Percentiles rank a stretch among this genome's conserved stretches.
These are phyloP conservation scores for Erodium moschatum DNA, from an alignment of 441 rosid genomes.

Conservation along the genomic window DNA sequence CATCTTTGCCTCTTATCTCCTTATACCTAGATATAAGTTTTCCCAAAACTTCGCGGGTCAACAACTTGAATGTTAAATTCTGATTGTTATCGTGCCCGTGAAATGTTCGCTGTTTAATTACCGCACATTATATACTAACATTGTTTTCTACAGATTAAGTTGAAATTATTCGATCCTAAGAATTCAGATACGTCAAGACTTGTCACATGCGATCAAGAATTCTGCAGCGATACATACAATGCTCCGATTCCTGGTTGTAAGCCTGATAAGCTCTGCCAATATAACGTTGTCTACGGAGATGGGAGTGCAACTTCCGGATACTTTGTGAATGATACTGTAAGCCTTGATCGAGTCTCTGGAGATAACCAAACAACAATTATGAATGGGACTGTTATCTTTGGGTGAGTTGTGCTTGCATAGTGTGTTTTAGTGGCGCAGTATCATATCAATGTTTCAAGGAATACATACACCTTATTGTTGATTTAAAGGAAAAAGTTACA, in stretches of 20 bases:
- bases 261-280: neutral
- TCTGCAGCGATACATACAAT: neutral
- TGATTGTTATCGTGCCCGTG: neutral
- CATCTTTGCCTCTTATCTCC: neutral
- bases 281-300: conserved; percentile 4
- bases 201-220: conserved; percentile 1
- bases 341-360: neutral
- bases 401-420: neutral
- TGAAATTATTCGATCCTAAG: conserved; percentile 4
- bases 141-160: neutral
- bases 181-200: neutral
- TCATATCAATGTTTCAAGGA: conserved; percentile 4
- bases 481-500: too few species aligned
- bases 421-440: neutral
- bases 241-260: conserved; percentile 4
- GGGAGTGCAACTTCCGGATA: conserved; percentile 3
- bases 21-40: neutral
- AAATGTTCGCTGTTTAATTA: neutral
- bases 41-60: neutral
- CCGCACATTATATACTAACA: neutral
- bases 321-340: conserved; percentile 7
- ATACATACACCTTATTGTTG: neutral
- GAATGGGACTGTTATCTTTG: conserved; percentile 7
- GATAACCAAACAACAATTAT: neutral
- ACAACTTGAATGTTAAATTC: neutral